A percentile compares a stretch with the other conserved stretches of the same genome.
Evolutionary conservation across 306 rosid species (phyloP).

Genomic region (Cicer judaicum): DNA sequence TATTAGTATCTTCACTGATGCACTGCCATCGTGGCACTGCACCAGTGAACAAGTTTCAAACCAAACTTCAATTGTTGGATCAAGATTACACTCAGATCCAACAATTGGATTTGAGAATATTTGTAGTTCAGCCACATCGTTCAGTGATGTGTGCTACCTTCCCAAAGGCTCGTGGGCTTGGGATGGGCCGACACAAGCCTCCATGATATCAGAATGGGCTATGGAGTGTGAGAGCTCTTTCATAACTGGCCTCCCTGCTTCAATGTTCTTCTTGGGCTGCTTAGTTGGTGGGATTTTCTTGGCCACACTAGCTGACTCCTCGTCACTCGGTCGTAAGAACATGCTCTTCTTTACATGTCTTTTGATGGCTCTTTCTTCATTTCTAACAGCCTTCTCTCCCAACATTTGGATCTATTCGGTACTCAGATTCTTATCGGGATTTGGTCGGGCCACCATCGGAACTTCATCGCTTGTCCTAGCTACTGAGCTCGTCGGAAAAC

Average conservation of each 20-base stretch:
- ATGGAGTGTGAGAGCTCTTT: constrained; percentile 46
- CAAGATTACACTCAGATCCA: not conserved
- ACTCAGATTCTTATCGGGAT: constrained; percentile 52
- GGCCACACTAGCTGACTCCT: constrained; percentile 63
- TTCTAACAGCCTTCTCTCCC: constrained; percentile 52
- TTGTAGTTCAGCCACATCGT: constrained; percentile 24
- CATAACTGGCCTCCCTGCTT: constrained; percentile 59
- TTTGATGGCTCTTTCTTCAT: constrained; percentile 56
- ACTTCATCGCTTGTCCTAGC: constrained; percentile 65
- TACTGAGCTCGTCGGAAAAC: constrained; percentile 63
- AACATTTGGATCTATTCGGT: constrained; percentile 62
- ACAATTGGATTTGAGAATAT: not conserved
- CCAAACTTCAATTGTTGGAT: not conserved
- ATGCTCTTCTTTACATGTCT: constrained; percentile 59
- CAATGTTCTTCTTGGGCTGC: constrained; percentile 67
- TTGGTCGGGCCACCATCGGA: constrained; percentile 58
- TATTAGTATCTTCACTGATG: constrained; percentile 62
- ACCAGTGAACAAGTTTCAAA: not conserved
- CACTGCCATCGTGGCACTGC: constrained; percentile 64
- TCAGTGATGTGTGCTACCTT: constrained; percentile 45
- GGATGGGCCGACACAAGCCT: constrained; percentile 51
- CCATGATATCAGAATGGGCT: constrained; percentile 63
- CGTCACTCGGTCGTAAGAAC: constrained; percentile 61
- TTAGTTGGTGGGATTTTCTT: constrained; percentile 57
- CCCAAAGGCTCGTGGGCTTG: constrained; percentile 56